Evolutionary conservation across 257 asterid species (phyloP).

Genomic region (Solanum arcanum): DNA sequence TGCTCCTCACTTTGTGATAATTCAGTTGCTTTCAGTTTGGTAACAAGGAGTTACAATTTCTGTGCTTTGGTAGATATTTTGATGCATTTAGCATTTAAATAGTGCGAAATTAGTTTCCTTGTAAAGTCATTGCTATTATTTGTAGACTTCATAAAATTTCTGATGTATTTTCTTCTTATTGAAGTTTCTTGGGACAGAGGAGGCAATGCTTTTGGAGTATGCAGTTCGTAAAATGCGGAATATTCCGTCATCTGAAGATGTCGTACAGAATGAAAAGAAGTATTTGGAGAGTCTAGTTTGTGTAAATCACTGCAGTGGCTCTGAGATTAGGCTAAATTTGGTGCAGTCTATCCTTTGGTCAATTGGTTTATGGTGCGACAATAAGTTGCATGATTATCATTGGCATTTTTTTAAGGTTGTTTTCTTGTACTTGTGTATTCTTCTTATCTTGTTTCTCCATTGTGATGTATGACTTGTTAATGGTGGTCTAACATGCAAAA

Average conservation of each 20-base stretch:
- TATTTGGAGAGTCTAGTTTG: constrained; percentile 62
- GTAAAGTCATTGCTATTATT: not conserved
- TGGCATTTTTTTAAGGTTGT: constrained; percentile 70
- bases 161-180: constrained; percentile 21
- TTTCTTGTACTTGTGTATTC: constrained; percentile 6
- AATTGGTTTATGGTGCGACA: constrained; percentile 79
- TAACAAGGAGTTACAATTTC: not conserved
- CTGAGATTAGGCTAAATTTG: constrained; percentile 40
- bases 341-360: constrained; percentile 57
- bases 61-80: not conserved
- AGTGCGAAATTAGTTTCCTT: not conserved
- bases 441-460: not conserved
- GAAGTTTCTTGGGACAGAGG: constrained; percentile 76
- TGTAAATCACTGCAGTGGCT: constrained; percentile 22
- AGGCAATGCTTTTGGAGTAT: constrained; percentile 48
- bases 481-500: constrained; percentile 8
- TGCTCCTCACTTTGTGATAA: not conserved
- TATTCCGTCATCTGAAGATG: constrained; percentile 37
- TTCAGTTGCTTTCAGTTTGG: not conserved
- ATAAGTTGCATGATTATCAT: constrained; percentile 79
- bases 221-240: constrained; percentile 56
- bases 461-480: constrained; percentile 11
- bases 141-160: constrained; percentile 6
- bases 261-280: constrained; percentile 43
- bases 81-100: not conserved